phyloP scores from a whole-genome alignment of 2,329 filamentous ascomycete species.

The Amesomyces nigricolor region DNA sequence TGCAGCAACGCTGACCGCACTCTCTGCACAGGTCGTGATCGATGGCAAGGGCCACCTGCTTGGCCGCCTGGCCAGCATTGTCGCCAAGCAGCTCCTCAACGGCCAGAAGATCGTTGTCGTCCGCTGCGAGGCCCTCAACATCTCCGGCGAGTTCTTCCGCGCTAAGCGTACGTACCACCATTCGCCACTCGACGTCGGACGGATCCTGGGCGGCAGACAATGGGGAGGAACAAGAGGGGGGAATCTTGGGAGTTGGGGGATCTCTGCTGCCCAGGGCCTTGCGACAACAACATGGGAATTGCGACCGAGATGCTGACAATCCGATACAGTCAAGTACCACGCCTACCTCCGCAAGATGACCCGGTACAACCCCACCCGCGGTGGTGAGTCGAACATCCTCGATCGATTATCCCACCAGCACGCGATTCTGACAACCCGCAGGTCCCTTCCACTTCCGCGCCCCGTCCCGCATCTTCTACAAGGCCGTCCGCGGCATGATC shows the following conservation, averaged over 20 bases:
- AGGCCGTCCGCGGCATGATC: conserved; percentile 99
- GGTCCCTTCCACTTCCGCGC: conserved; percentile 99
- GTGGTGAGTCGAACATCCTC: conserved; percentile 59
- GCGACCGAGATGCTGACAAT: conserved; percentile 41
- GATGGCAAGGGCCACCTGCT: conserved; percentile 99
- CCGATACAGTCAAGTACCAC: conserved; percentile 92
- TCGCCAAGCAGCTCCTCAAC: conserved; percentile 98
- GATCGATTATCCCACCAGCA: conserved; percentile 31
- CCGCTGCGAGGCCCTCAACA: conserved; percentile 98
- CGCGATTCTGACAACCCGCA: conserved; percentile 46
- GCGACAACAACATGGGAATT: background rate
- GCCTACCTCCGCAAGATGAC: conserved; percentile 99
- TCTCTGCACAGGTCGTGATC: conserved; percentile 73
- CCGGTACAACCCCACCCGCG: conserved; percentile 98
- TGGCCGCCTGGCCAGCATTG: conserved; percentile 94
- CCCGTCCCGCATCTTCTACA: conserved; percentile 99
- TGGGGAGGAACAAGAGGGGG: background rate
- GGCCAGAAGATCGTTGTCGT: conserved; percentile 99
- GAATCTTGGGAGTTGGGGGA: background rate
- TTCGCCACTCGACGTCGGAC: conserved; percentile 9
- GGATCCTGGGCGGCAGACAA: background rate
- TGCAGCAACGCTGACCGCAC: conserved; percentile 31
- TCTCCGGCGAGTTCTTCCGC: conserved; percentile 99
- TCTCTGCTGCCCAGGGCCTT: background rate
- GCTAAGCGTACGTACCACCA: conserved; percentile 84